Percentiles rank a stretch among this genome's conserved stretches.
These are phyloP conservation scores for Bimuria novae-zelandiae DNA, from an alignment of 2,329 filamentous ascomycete species.

Conservation along the genomic window DNA sequence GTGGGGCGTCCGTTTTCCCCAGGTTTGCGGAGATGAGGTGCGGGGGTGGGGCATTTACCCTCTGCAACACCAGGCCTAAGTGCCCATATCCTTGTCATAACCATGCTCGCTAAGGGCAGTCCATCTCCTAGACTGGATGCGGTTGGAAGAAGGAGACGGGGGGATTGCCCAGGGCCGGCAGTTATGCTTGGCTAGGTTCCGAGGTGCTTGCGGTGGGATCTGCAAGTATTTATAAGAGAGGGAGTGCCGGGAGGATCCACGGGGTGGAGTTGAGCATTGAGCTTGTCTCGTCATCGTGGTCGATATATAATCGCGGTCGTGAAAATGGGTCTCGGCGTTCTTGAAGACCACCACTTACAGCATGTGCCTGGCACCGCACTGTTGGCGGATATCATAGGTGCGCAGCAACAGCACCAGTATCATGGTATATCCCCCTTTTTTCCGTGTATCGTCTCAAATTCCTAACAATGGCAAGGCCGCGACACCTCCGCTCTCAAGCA, in stretches of 20 bases:
- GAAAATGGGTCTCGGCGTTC: conserved; percentile 26
- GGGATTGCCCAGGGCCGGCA: background rate
- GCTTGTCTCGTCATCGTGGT: no score
- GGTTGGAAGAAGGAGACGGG: background rate
- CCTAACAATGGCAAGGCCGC: conserved; percentile 15
- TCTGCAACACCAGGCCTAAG: background rate
- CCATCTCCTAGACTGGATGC: background rate
- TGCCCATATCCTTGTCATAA: background rate
- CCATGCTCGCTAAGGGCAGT: background rate
- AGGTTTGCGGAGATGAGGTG: background rate
- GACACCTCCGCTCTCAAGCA: conserved; percentile 35
- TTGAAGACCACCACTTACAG: conserved; percentile 24
- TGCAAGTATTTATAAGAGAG: background rate
- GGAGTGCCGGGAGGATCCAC: no score
- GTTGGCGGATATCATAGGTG: conserved; percentile 20
- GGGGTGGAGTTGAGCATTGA: background rate
- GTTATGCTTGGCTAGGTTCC: conserved; percentile 5
- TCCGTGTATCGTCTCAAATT: background rate
- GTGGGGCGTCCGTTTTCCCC: background rate
- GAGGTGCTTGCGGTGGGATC: background rate
- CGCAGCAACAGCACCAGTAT: conserved; percentile 18
- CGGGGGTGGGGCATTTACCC: conserved; percentile 4
- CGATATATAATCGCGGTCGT: background rate
- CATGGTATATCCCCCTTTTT: conserved; percentile 13
- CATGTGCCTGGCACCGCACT: conserved; percentile 29